Evolutionary conservation across 2,329 filamentous ascomycete genomes (phyloP).

Genomic region (Alternaria brassicicola): DNA sequence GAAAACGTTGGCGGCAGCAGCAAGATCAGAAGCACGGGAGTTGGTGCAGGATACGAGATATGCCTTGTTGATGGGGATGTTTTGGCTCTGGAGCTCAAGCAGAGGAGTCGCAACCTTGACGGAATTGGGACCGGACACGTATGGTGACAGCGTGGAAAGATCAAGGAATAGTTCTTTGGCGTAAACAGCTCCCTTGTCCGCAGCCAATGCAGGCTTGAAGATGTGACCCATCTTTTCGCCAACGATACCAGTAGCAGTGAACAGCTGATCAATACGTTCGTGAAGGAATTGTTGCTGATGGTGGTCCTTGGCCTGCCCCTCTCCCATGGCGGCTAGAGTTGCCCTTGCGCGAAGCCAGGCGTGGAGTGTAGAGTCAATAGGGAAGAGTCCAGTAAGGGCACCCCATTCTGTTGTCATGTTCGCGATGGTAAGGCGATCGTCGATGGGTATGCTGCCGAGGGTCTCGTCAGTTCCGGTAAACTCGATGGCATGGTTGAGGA

Average conservation of each 20-base stretch:
- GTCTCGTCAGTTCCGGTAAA: slow-evolving; percentile 83
- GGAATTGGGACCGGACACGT: slow-evolving; percentile 85
- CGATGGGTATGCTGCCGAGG: slow-evolving; percentile 71
- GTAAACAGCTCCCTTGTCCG: slow-evolving; percentile 80
- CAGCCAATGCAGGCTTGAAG: slow-evolving; percentile 64
- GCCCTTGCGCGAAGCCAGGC: slow-evolving; percentile 80
- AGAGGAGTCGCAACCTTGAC: slow-evolving; percentile 87
- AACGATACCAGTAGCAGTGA: slow-evolving; percentile 52
- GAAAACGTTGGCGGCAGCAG: slow-evolving; percentile 84
- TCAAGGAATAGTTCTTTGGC: slow-evolving; percentile 84
- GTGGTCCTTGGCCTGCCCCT: slow-evolving; percentile 54
- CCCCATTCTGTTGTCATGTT: slow-evolving; percentile 89
- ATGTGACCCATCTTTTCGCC: slow-evolving; percentile 45
- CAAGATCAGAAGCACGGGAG: slow-evolving; percentile 78
- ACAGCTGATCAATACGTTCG: slow-evolving; percentile 72
- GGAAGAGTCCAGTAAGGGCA: slow-evolving; percentile 76
- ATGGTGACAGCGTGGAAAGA: slow-evolving; percentile 81
- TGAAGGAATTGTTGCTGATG: slow-evolving; percentile 71
- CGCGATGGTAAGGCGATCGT: slow-evolving; percentile 73
- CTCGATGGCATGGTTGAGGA: slow-evolving; percentile 89
- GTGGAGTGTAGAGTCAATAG: slow-evolving; percentile 74
- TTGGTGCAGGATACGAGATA: slow-evolving; percentile 94
- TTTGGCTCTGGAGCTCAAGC: slow-evolving; percentile 70
- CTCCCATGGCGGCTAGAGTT: slow-evolving; percentile 69
- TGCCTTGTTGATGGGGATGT: slow-evolving; percentile 81